Base-by-base conservation (phyloP, 2,329 filamentous ascomycete species). In the Raffaelea albimanens region DNA sequence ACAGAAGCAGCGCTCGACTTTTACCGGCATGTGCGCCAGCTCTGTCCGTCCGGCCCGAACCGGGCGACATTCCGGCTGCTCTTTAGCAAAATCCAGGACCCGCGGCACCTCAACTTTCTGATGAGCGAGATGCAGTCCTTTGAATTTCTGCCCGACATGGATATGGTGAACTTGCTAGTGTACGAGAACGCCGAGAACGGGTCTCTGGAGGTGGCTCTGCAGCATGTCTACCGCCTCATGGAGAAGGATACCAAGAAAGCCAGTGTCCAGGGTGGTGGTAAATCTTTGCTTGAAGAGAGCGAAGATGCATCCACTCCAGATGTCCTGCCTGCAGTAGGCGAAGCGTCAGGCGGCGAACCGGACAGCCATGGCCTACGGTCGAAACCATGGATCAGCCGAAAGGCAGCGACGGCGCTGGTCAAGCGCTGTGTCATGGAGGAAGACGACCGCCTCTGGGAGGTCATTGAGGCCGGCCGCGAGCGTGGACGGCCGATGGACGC, bases 61-160 rank as follows among this genome's bases (percentile, higher is more conserved):
- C 49, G 61, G 11, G 53, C 59, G 33, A 69, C 66, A 1, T 68
- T 65, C 46, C 53, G 60, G 11, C 46, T 67, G 11, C 57, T 70
- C 20, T 55, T 68, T 11, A 46, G 43, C n/a, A 40, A 39, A 56
- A 62, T 56, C 59, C 46, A 44, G 36, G 47, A 50, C 39, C 45
- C 52, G 9, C 59, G 58, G 44, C 58, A 58, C 14, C 59, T 63
- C 51, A 56, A 58, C 23, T 66, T 66, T 50, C 40, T 69, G 13
- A 42, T 59, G 4, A 54, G 57, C 4, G 67, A 69, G 57, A 68
- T 69, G 65, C 50, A 61, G 22, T 55, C 58, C 11, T 64, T 67
- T 48, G 55, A 50, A 16, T 51, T 69, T 10, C 55, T 53, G 44
- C 61, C 62, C 2, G 58, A 60, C 25, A 44, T 47, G 25, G 39